A percentile compares a stretch with the other conserved stretches of the same genome.
These are phyloP conservation scores for Leptomonas pyrrhocoris DNA, from an alignment of 208 protist genomes.

Conservation along the genomic window DNA sequence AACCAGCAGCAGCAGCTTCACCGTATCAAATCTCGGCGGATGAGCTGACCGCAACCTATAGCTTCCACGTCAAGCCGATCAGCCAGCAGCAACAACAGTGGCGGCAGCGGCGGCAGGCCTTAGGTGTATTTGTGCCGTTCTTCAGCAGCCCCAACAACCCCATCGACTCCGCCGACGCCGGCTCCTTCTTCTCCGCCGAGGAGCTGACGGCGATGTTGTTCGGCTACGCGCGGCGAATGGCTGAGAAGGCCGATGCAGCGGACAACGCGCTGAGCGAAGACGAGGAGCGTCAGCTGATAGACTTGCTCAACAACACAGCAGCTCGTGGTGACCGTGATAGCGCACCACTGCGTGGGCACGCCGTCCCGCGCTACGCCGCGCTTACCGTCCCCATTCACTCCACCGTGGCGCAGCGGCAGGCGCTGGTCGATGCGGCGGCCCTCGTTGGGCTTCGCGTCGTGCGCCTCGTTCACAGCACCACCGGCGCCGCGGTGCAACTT, in stretches of 20 bases:
- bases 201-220: slow-evolving; percentile 91
- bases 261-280: slow-evolving; percentile 46
- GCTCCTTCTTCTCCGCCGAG: slow-evolving; percentile 60
- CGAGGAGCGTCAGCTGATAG: slow-evolving; percentile 21
- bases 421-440: slow-evolving; percentile 87
- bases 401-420: slow-evolving; percentile 76
- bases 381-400: slow-evolving; percentile 79
- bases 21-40: slow-evolving; percentile 5
- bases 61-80: slow-evolving; percentile 21
- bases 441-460: slow-evolving; percentile 82
- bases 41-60: slow-evolving; percentile 18
- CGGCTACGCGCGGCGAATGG: slow-evolving; percentile 62
- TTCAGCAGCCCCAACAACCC: neutral
- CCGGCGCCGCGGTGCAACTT: slow-evolving; percentile 72
- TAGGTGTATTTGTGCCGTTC: slow-evolving; percentile 29
- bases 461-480: slow-evolving; percentile 83
- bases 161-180: slow-evolving; percentile 13
- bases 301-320: neutral
- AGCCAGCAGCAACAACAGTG: neutral
- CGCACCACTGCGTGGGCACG: neutral
- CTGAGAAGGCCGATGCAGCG: slow-evolving; percentile 44
- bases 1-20: neutral
- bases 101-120: neutral
- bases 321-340: too few species aligned
- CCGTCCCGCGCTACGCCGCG: slow-evolving; percentile 56